phyloP scores from a whole-genome alignment of 2,329 filamentous ascomycete genomes.

The Hypoxylon sp. region DNA sequence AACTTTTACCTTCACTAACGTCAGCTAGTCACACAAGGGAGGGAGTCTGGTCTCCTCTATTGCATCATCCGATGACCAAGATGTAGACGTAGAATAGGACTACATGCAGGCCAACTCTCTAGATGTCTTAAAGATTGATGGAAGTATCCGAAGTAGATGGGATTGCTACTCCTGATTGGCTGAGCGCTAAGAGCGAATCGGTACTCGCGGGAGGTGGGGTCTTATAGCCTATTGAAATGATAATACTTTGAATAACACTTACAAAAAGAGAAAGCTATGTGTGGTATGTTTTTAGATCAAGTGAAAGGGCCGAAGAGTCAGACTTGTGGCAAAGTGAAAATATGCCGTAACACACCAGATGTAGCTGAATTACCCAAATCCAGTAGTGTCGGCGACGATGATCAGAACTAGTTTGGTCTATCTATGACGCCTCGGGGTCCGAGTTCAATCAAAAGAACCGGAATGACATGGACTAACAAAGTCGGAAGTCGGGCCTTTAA shows the following conservation, averaged over 20 bases:
- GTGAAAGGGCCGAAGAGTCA: not conserved
- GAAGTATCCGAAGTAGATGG: not conserved
- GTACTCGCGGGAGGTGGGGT: not conserved
- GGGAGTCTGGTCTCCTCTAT: not conserved
- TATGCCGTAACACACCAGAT: conserved; percentile 13
- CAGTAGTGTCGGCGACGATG: conserved; percentile 10
- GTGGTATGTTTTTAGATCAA: not conserved
- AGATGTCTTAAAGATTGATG: not conserved
- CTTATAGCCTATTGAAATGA: not conserved
- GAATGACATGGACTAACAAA: not conserved
- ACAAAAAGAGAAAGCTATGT: not conserved
- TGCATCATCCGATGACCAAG: not conserved
- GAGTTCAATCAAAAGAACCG: conserved; percentile 10
- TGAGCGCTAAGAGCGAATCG: not conserved
- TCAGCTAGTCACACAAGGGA: not conserved
- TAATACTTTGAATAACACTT: not conserved
- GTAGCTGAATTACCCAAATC: conserved; percentile 6
- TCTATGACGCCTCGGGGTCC: conserved; percentile 7
- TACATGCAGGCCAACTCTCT: not conserved
- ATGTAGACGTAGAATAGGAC: not conserved
- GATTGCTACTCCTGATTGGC: not conserved
- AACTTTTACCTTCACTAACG: not conserved
- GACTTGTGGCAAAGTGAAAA: not conserved
- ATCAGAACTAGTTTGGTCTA: conserved; percentile 7
- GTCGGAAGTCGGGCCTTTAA: conserved; percentile 2